Evolutionary conservation across 1,139 yeast genomes (phyloP).

Genomic region (Candida tetrigidarum): DNA sequence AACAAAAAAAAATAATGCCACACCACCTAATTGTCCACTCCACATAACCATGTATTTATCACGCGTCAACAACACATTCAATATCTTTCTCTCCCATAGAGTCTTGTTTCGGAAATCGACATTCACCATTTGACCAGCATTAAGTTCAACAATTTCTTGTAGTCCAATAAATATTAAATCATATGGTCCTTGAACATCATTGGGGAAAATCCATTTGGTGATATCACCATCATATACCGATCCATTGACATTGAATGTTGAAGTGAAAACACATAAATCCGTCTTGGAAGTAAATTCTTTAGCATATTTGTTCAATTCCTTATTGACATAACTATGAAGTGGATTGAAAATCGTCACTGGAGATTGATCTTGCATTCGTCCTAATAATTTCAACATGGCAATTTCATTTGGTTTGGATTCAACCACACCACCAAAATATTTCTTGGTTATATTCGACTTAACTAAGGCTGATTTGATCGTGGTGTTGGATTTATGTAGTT

Average conservation of each 20-base stretch:
- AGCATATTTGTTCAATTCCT: constrained; percentile 52
- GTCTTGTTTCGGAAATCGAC: constrained; percentile 73
- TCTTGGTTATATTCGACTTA: constrained; percentile 51
- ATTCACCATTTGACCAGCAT: constrained; percentile 87
- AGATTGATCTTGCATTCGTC: constrained; percentile 52
- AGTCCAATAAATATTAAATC: constrained; percentile 85
- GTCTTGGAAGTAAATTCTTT: constrained; percentile 54
- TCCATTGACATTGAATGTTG: constrained; percentile 77
- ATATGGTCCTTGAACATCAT: constrained; percentile 25
- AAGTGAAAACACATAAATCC: constrained; percentile 59
- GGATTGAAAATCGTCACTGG: constrained; percentile 64
- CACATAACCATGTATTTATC: constrained; percentile 69
- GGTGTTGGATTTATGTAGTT: constrained; percentile 36
- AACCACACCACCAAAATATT: constrained; percentile 46
- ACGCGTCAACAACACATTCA: constrained; percentile 53
- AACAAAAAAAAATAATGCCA: constrained; percentile 76
- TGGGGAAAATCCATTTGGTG: constrained; percentile 63
- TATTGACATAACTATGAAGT: constrained; percentile 66
- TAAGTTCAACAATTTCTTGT: constrained; percentile 91
- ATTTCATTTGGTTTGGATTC: constrained; percentile 47
- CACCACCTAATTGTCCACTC: constrained; percentile 92
- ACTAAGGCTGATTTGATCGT: constrained; percentile 38
- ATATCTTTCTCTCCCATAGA: constrained; percentile 80
- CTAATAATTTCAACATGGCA: constrained; percentile 53
- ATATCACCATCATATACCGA: constrained; percentile 55